Base-by-base conservation (phyloP, 257 asterid species). In the Ilex aquifolium region DNA sequence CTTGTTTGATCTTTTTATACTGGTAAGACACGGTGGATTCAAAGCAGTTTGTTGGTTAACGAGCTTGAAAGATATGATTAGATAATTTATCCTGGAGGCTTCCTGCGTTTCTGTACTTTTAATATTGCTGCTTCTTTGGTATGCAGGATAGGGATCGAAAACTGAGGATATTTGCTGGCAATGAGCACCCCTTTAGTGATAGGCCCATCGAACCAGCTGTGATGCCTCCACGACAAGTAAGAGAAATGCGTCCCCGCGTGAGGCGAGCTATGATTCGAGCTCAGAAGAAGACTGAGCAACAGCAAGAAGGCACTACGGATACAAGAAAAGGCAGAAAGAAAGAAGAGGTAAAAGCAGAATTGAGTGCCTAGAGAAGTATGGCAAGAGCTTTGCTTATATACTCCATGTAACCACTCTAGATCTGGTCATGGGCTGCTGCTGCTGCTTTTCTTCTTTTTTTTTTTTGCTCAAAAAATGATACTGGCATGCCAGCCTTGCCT, bases 201-300 rank as follows among this genome's bases (percentile, higher is more conserved):
- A 81, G 84, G 78, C 79, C 91, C 29, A 59, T 85, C 15, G 96
- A 89, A 68, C 76, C 84, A 30, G 85, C 79, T 54, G 76, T 65
- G 72, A 92, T 89, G 97, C 96, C 99, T 40, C 83, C 80, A 32
- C 78, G 97, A 61, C 89, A 87, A 76, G 96, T 93, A 59, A 91
- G 95, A 39, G 97, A 93, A 76, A 67, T 93, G 90, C 82, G 99
- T 6, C 97, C 99, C 6, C 95, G 94, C 57, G 88, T 79, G 13
- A 80, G 90, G 59, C 80, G 97, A 49, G 97, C 97, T 46, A 70
- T 85, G 88, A 85, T 92, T 60, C 88, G 99, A 60, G 99, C 95
- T 70, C 90, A 89, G 66, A 89, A 83, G 88, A 92, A 89, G 79
- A 94, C 93, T 4, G 96, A 87, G 68, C 88, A 79, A 66, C 87